phyloP scores from a whole-genome alignment of 2,329 filamentous ascomycete genomes.

The Hypoxylon sp. region DNA sequence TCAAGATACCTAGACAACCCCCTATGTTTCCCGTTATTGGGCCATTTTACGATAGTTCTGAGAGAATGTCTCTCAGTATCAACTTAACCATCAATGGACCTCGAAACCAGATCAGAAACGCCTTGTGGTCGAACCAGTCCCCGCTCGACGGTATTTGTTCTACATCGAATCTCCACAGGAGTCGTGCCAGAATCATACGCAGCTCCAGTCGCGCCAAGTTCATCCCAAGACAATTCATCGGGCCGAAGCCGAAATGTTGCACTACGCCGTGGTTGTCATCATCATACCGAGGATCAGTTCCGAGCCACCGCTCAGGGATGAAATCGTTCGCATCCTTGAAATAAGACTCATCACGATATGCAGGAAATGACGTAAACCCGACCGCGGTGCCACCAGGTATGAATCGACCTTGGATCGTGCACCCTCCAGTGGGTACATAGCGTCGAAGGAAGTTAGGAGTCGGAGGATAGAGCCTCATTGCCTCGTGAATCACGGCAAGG shows the following conservation, averaged over 20 bases:
- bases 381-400: conserved; percentile 5
- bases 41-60: not conserved
- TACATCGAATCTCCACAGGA: conserved; percentile 22
- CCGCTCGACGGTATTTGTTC: conserved; percentile 1
- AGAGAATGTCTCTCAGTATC: not conserved
- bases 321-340: conserved; percentile 12
- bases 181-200: conserved; percentile 13
- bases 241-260: conserved; percentile 12
- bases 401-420: conserved; percentile 9
- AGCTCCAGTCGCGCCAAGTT: conserved; percentile 13
- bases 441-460: conserved; percentile 2
- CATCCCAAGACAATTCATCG: conserved; percentile 20
- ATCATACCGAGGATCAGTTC: conserved; percentile 1
- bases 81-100: conserved; percentile 10
- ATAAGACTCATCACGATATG: conserved; percentile 10
- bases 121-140: conserved; percentile 24
- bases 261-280: conserved; percentile 2
- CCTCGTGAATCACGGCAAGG: conserved; percentile 13
- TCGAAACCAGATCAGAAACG: conserved; percentile 20
- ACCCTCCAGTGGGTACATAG: not conserved
- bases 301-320: conserved; percentile 10
- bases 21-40: not conserved
- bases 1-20: not conserved
- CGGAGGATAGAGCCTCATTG: conserved; percentile 14
- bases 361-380: conserved; percentile 11